Conservation (phyloP, 176 grass and related monocot species). For the Thinopyrum elongatum region DNA sequence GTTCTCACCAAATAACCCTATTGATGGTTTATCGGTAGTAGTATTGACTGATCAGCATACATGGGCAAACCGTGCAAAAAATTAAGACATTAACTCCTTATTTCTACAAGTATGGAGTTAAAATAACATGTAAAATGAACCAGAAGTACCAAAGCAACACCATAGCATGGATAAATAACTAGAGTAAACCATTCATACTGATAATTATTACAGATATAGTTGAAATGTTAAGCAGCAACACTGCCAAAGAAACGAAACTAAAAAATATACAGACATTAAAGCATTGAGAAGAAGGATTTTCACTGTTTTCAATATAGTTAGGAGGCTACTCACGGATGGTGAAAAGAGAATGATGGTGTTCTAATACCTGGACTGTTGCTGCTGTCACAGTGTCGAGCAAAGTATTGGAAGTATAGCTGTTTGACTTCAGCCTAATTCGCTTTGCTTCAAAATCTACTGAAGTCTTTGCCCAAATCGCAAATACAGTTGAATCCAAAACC, state of each 20-base stretch:
- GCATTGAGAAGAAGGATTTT: slow-evolving; percentile 1
- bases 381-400: slow-evolving; percentile 94
- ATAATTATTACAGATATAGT: background rate
- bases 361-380: slow-evolving; percentile 80
- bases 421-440: slow-evolving; percentile 91
- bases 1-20: background rate
- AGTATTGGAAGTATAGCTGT: slow-evolving; percentile 77
- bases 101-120: slow-evolving; percentile 1
- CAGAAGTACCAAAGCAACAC: background rate
- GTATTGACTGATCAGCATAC: background rate
- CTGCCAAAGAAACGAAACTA: background rate
- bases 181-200: background rate
- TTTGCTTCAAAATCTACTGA: slow-evolving; percentile 77
- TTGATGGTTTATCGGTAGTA: background rate
- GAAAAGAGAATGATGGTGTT: background rate
- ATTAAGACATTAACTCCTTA: background rate
- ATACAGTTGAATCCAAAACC: slow-evolving; percentile 81
- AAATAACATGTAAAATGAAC: background rate
- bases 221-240: slow-evolving; percentile 18
- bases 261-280: background rate
- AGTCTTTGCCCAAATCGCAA: slow-evolving; percentile 94
- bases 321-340: background rate
- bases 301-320: background rate
- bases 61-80: background rate
- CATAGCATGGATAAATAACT: background rate